Conservation (phyloP, 768 basidiomycete species). For the Lentinula raphanica region DNA sequence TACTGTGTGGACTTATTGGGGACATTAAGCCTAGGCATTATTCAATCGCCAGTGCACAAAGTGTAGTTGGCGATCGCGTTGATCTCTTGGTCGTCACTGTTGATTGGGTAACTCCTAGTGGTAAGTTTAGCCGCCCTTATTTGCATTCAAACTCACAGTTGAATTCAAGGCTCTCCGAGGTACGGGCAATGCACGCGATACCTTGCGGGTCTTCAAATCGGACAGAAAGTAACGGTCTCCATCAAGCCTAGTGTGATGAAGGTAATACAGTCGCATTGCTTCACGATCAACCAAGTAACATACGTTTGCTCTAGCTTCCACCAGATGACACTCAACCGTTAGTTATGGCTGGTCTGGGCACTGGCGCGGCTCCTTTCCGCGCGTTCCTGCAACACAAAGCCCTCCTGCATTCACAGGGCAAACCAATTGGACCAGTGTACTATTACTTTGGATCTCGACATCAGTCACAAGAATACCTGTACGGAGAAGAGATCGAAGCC, state of each 20-base stretch:
- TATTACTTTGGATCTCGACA: conserved; percentile 99
- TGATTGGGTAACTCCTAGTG: conserved; percentile 83
- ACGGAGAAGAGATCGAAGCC: conserved; percentile 94
- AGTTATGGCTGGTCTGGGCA: conserved; percentile 98
- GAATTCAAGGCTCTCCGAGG: conserved; percentile 54
- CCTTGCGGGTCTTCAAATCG: conserved; percentile 74
- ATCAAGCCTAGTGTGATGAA: conserved; percentile 99
- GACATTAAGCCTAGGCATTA: conserved; percentile 98
- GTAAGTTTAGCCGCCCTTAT: conserved; percentile 38
- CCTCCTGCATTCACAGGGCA: conserved; percentile 67
- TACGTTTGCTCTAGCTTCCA: conserved; percentile 55
- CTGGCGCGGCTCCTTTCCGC: conserved; percentile 98
- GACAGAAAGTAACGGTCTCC: conserved; percentile 93
- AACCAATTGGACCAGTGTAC: conserved; percentile 85
- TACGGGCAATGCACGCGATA: conserved; percentile 98
- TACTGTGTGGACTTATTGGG: conserved; percentile 81
- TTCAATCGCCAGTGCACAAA: conserved; percentile 94
- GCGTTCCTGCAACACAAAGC: conserved; percentile 97
- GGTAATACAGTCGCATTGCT: conserved; percentile 36
- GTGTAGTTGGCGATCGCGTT: conserved; percentile 90
- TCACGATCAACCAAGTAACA: conserved; percentile 7
- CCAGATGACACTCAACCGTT: conserved; percentile 80
- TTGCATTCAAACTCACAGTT: not conserved
- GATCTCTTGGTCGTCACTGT: conserved; percentile 95
- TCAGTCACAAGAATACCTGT: conserved; percentile 92